Evolutionary conservation across 2,329 filamentous ascomycete species (phyloP).

Genomic region (Aureobasidium sp.): DNA sequence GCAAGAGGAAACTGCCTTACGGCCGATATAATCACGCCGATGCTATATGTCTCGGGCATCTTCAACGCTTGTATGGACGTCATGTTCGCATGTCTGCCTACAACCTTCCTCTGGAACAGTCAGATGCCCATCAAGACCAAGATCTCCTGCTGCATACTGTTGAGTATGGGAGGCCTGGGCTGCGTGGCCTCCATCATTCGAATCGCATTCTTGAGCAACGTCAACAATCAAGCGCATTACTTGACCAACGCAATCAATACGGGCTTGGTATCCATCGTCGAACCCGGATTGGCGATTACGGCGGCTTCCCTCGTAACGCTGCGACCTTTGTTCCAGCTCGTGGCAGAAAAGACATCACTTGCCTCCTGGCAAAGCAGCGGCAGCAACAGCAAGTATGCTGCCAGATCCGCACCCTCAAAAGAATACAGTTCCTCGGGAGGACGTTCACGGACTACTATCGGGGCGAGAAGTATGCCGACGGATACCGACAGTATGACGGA

Average conservation of each 20-base stretch:
- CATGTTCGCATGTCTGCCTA: slow-evolving; percentile 13
- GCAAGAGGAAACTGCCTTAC: slow-evolving; percentile 12
- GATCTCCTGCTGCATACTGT: slow-evolving; percentile 12
- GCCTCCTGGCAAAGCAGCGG: neutral
- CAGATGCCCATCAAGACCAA: slow-evolving; percentile 12
- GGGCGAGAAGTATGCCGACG: neutral
- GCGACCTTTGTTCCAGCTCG: slow-evolving; percentile 20
- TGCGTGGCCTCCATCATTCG: slow-evolving; percentile 16
- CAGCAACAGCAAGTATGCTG: neutral
- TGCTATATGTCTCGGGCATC: slow-evolving; percentile 11
- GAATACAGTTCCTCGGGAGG: slow-evolving; percentile 5
- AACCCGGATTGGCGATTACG: slow-evolving; percentile 22
- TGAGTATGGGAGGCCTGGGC: slow-evolving; percentile 11
- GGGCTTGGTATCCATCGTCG: slow-evolving; percentile 18
- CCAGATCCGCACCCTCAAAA: slow-evolving; percentile 10
- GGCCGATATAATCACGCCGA: neutral
- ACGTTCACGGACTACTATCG: neutral
- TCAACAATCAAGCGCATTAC: neutral
- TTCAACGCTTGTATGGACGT: slow-evolving; percentile 15
- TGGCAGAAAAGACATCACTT: neutral
- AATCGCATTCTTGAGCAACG: slow-evolving; percentile 6
- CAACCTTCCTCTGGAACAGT: slow-evolving; percentile 5
- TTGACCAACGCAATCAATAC: slow-evolving; percentile 14
- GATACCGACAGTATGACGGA: neutral
- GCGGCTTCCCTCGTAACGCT: slow-evolving; percentile 21